Base-by-base conservation (phyloP, 768 basidiomycete genomes). In the Lentinula edodes region DNA sequence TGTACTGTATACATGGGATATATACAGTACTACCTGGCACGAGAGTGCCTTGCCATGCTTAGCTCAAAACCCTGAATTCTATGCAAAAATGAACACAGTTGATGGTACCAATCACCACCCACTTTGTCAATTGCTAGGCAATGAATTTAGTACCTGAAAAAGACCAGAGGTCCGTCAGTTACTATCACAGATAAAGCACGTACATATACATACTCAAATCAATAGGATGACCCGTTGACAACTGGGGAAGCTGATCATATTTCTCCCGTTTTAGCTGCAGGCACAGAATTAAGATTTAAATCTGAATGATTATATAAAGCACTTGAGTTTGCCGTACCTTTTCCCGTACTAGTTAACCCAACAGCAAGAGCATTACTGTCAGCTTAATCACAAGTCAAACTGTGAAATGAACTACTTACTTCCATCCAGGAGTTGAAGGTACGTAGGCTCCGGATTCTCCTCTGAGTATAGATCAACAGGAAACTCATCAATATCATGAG, bases 191-290 rank as follows among this genome's bases (percentile, higher is more conserved):
- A 43, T 6, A 15, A 12, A 28, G 50, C 20, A 4, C 3, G 20
- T 18, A 42, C 9, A 16, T 15, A 43, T 0, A 48, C 58, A 28
- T 13, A 60, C 59, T 52, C 38, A 60, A 51, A 52, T 60, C 59
- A 50, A 60, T 43, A 15, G 59, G 59, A 41, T 60, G 18, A 20
- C 52, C 38, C 43, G 34, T 16, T n/a, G 41, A 46, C 35, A 48
- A 56, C 48, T 45, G 62, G 38, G 55, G 61, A 3, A 55, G 53
- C 32, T 54, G 52, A 20, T 18, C 42, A 28, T 62, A 54, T n/a
- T 34, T 62, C 23, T 62, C 61, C 42, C 45, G 43, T 35, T 23
- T 46, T 23, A 62, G 56, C 53, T 55, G 39, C 34, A 60, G 36
- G 34, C 10, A 46, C n/a, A 13, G 13, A 13, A 39, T 20, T 18